A percentile compares a stretch with the other conserved stretches of the same genome.
phyloP scores from a whole-genome alignment of 1,139 yeast genomes.

The Oligophagozyma castellii region DNA sequence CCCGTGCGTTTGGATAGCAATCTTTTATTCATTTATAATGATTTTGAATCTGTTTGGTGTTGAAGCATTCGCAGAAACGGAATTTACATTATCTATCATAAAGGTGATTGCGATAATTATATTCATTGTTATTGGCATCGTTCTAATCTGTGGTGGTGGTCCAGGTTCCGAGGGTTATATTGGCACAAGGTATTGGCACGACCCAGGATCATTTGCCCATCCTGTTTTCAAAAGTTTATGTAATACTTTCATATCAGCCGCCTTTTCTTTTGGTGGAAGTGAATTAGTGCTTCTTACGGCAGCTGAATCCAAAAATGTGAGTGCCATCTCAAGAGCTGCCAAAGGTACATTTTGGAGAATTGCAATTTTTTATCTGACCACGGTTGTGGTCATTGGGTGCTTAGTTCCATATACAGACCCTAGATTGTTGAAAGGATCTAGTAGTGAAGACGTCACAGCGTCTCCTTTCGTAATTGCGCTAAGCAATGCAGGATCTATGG shows the following conservation, averaged over 20 bases:
- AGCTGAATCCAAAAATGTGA: constrained; percentile 67
- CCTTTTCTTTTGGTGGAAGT: constrained; percentile 72
- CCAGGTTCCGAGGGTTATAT: constrained; percentile 33
- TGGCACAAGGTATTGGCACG: constrained; percentile 43
- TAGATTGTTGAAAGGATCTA: constrained; percentile 32
- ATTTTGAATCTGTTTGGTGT: constrained; percentile 50
- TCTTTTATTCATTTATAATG: constrained; percentile 44
- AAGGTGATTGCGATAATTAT: constrained; percentile 39
- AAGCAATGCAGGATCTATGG: constrained; percentile 44
- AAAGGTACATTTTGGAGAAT: constrained; percentile 63
- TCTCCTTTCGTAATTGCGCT: constrained; percentile 67
- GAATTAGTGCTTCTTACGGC: constrained; percentile 75
- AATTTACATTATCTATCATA: constrained; percentile 41
- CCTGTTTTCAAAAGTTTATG: constrained; percentile 70
- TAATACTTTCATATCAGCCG: constrained; percentile 64
- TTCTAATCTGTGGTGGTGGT: constrained; percentile 40
- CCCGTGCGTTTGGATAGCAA: constrained; percentile 50
- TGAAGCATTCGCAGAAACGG: constrained; percentile 63
- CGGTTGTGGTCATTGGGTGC: constrained; percentile 43
- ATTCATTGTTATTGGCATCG: constrained; percentile 30
- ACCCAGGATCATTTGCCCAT: constrained; percentile 45
- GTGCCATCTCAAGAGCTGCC: constrained; percentile 50
- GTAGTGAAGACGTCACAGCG: constrained; percentile 30
- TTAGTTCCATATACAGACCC: constrained; percentile 47
- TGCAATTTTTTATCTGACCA: constrained; percentile 43